Evolutionary conservation across 2,329 filamentous ascomycete genomes (phyloP).

Genomic region (Coniochaeta sp.): DNA sequence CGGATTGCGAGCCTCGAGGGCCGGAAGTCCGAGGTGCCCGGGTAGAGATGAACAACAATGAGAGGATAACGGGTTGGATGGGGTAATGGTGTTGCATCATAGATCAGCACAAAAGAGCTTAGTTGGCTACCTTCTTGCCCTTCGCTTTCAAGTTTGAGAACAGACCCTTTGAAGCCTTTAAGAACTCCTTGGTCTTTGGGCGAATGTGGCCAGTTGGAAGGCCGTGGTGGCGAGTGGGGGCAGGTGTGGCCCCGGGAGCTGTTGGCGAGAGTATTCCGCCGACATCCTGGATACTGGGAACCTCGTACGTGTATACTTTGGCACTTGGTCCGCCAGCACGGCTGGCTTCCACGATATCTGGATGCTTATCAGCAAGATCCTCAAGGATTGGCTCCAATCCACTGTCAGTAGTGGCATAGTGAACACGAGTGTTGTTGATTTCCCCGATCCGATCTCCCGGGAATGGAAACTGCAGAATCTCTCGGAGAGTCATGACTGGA

Average conservation of each 20-base stretch:
- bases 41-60: not conserved
- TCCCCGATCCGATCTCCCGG: slow-evolving; percentile 62
- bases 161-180: slow-evolving; percentile 85
- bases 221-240: not conserved
- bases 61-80: not conserved
- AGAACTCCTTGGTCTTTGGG: slow-evolving; percentile 79
- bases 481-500: slow-evolving; percentile 54
- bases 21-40: not conserved
- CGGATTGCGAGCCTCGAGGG: slow-evolving; percentile 8
- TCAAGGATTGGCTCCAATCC: slow-evolving; percentile 45
- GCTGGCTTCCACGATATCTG: slow-evolving; percentile 24
- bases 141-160: slow-evolving; percentile 71
- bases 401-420: slow-evolving; percentile 66
- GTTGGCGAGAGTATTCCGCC: not conserved
- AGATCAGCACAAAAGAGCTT: slow-evolving; percentile 18
- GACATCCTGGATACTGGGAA: not conserved
- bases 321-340: not conserved
- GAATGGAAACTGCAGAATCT: slow-evolving; percentile 66
- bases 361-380: slow-evolving; percentile 16
- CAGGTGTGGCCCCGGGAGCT: not conserved
- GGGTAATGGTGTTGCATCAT: not conserved
- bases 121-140: slow-evolving; percentile 87
- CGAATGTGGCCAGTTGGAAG: slow-evolving; percentile 47
- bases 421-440: slow-evolving; percentile 64
- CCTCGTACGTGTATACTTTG: not conserved